Percentiles rank a stretch among this genome's conserved stretches.
Conservation (phyloP, 257 asterid species). For the Pogostemon cablin region DNA sequence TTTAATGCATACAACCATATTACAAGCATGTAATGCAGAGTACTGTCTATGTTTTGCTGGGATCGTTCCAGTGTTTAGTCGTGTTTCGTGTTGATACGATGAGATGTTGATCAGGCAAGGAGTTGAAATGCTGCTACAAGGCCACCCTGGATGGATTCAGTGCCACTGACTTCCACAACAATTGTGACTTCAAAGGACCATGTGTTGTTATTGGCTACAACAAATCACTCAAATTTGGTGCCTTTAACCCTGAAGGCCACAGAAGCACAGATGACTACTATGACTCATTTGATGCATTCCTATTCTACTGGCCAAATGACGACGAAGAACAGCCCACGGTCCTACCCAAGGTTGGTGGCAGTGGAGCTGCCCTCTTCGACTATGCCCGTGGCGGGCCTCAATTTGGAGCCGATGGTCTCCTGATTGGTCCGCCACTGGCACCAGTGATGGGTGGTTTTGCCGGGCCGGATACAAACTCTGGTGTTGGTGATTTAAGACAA, state of each 20-base stretch:
- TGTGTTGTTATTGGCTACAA: conserved; percentile 78
- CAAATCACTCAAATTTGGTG: conserved; percentile 70
- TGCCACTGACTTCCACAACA: conserved; percentile 74
- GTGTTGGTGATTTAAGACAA: conserved; percentile 77
- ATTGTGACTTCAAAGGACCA: conserved; percentile 89
- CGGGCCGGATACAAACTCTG: conserved; percentile 87
- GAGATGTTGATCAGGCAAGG: conserved; percentile 52
- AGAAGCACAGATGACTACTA: conserved; percentile 91
- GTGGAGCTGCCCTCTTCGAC: conserved; percentile 92
- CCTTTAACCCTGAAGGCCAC: conserved; percentile 89
- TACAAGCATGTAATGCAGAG: too few relatives aligned
- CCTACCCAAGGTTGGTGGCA: conserved; percentile 86
- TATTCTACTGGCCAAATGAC: conserved; percentile 65
- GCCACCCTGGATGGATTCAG: conserved; percentile 83
- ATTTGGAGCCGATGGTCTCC: conserved; percentile 88
- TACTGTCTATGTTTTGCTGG: too few relatives aligned
- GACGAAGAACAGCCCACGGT: conserved; percentile 40
- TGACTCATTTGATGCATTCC: conserved; percentile 80
- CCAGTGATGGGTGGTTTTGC: conserved; percentile 97
- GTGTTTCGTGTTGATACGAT: too few relatives aligned
- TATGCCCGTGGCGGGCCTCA: conserved; percentile 96
- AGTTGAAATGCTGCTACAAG: conserved; percentile 83
- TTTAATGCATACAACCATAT: too few relatives aligned
- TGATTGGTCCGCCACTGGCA: conserved; percentile 86
- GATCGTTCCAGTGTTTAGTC: too few relatives aligned